phyloP scores from a whole-genome alignment of 495 filamentous ascomycete genomes.

The Penicillium desertorum region DNA sequence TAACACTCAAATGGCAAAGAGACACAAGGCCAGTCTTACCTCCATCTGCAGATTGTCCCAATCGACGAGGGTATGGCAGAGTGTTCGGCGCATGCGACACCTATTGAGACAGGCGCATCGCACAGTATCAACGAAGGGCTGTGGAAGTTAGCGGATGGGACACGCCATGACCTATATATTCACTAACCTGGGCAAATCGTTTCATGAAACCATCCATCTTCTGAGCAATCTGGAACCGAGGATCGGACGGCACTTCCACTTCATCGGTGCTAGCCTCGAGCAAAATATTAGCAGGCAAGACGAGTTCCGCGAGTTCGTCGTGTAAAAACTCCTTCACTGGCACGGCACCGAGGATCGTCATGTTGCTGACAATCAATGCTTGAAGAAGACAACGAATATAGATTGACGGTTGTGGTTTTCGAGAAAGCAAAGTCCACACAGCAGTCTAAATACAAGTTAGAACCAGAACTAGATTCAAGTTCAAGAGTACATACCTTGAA shows the following conservation, averaged over 20 bases:
- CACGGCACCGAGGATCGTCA: slow-evolving; percentile 61
- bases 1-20: background rate
- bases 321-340: slow-evolving; percentile 73
- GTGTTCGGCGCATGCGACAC: slow-evolving; percentile 76
- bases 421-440: slow-evolving; percentile 69
- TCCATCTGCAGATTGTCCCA: slow-evolving; percentile 86
- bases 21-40: slow-evolving; percentile 33
- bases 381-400: slow-evolving; percentile 84
- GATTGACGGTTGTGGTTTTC: slow-evolving; percentile 77
- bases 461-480: slow-evolving; percentile 12
- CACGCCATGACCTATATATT: background rate
- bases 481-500: slow-evolving; percentile 41
- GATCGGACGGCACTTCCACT: slow-evolving; percentile 74
- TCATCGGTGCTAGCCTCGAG: slow-evolving; percentile 71
- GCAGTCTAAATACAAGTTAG: slow-evolving; percentile 44
- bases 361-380: slow-evolving; percentile 69
- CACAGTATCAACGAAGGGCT: slow-evolving; percentile 80
- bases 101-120: slow-evolving; percentile 85
- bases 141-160: slow-evolving; percentile 20
- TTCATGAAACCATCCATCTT: slow-evolving; percentile 80
- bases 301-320: slow-evolving; percentile 72
- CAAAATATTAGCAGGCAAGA: slow-evolving; percentile 68
- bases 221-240: slow-evolving; percentile 70
- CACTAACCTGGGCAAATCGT: slow-evolving; percentile 59
- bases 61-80: slow-evolving; percentile 77